Evolutionary conservation across 2,329 filamentous ascomycete genomes (phyloP).

Genomic region (Fusarium sp.): DNA sequence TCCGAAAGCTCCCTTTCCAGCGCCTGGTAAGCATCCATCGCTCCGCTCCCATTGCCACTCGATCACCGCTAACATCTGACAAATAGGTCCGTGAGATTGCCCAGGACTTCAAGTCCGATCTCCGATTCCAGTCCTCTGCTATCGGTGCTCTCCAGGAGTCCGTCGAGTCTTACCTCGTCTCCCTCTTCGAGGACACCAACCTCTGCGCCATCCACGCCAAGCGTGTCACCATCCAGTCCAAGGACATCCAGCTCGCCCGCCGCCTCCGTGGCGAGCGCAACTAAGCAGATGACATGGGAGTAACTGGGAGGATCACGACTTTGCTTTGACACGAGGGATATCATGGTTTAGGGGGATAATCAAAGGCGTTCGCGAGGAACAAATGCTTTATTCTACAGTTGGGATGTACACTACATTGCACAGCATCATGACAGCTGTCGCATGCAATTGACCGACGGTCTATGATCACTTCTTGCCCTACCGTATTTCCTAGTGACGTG

Average conservation of each 20-base stretch:
- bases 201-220: slow-evolving; percentile 99
- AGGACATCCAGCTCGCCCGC: slow-evolving; percentile 97
- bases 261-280: slow-evolving; percentile 95
- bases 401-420: slow-evolving; percentile 62
- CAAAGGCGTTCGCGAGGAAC: slow-evolving; percentile 62
- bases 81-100: slow-evolving; percentile 89
- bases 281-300: slow-evolving; percentile 64
- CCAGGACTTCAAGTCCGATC: slow-evolving; percentile 94
- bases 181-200: slow-evolving; percentile 98
- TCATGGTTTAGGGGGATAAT: slow-evolving; percentile 61
- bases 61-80: slow-evolving; percentile 23
- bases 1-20: slow-evolving; percentile 98
- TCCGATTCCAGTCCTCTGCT: slow-evolving; percentile 98
- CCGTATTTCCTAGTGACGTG: slow-evolving; percentile 19
- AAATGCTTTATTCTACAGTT: slow-evolving; percentile 56
- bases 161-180: slow-evolving; percentile 98
- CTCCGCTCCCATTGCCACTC: not conserved
- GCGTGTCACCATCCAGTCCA: slow-evolving; percentile 97
- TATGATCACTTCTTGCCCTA: slow-evolving; percentile 26
- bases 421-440: slow-evolving; percentile 44
- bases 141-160: slow-evolving; percentile 99
- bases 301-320: slow-evolving; percentile 58
- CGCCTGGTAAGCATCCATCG: slow-evolving; percentile 76
- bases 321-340: slow-evolving; percentile 58
- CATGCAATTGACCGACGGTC: slow-evolving; percentile 48